Base-by-base conservation (phyloP, 805 yeast species). In the Ogataea parapolymorpha region DNA sequence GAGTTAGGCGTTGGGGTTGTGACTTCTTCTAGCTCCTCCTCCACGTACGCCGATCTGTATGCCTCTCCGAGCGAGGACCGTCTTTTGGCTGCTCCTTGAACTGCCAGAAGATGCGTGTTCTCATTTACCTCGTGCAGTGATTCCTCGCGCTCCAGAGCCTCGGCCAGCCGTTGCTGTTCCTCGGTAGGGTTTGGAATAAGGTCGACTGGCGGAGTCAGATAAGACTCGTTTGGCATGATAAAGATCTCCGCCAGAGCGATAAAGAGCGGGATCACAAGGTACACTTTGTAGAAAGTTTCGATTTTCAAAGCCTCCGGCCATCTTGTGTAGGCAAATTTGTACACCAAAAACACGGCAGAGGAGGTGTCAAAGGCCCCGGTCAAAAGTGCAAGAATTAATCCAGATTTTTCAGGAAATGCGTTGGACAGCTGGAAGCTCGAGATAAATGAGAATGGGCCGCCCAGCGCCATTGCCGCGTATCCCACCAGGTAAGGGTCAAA, bases 291-390 rank as follows among this genome's bases (percentile, higher is more conserved):
- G 45, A 76, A 76, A 33, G 60, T 60, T 39, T 56, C 63, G 39
- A 76, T 49, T 6, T 66, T 61, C 56, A 76, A 73, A 1, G 58
- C 35, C 1, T 58, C 60, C 4, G 60, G 49, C 12, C 67, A 50
- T 12, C 46, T 51, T 32, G 54, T 49, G 58, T 71, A 76, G 24
- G 68, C 42, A 15, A 68, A 50, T 38, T 68, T 68, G 61, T 75
- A 76, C 34, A 74, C 34, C 53, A 76, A 62, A 52, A 76, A 76
- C 13, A 76, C 69, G 1, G 80, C 80, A 7, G 77, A 71, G 3
- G 80, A 74, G 8, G 81, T 74, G 58, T 76, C 82, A 46, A 76
- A 76, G 0, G 82, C 80, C 13, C 82, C 81, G 2, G 80, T 75
- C 41, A 76, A 55, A 31, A 76, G 59, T 16, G 80, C 80, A 50